phyloP scores from a whole-genome alignment of 306 rosid species.

The Trifolium repens region DNA sequence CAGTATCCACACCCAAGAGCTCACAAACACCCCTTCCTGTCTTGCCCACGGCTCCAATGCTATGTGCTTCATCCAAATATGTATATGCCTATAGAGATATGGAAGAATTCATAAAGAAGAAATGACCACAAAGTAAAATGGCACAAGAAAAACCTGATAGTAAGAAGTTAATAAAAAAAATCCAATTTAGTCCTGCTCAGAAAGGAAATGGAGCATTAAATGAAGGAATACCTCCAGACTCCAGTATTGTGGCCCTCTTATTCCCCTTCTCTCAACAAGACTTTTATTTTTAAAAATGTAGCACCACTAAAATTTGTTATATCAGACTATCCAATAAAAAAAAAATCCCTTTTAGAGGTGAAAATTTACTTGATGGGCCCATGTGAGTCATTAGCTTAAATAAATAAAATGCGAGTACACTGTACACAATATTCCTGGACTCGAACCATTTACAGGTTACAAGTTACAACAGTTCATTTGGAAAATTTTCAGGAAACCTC shows the following conservation, averaged over 20 bases:
- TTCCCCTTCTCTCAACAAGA: conserved; percentile 25
- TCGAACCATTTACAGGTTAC: conserved; percentile 6
- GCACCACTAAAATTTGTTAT: conserved; percentile 8
- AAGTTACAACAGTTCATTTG: conserved; percentile 8
- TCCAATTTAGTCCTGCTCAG: background rate
- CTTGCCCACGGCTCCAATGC: conserved; percentile 95
- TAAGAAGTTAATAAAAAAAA: conserved; percentile 1
- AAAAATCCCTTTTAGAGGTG: background rate
- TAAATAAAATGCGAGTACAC: conserved; percentile 1
- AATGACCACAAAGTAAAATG: conserved; percentile 38
- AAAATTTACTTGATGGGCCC: background rate
- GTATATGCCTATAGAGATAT: conserved; percentile 61
- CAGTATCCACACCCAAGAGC: conserved; percentile 85
- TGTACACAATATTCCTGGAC: conserved; percentile 1
- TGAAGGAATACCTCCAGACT: background rate
- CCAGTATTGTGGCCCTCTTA: background rate
- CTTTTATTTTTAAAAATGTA: background rate
- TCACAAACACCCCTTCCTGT: conserved; percentile 72
- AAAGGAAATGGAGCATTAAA: conserved; percentile 10
- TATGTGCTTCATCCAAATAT: conserved; percentile 95
- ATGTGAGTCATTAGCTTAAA: background rate
- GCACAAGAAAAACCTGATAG: conserved; percentile 8
- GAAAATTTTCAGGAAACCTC: conserved; percentile 10
- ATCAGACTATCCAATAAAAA: conserved; percentile 15
- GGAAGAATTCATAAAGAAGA: conserved; percentile 9